These are phyloP conservation scores for Phellinidium pouzarii DNA, from an alignment of 1,284 basidiomycete species.

Conservation along the genomic window DNA sequence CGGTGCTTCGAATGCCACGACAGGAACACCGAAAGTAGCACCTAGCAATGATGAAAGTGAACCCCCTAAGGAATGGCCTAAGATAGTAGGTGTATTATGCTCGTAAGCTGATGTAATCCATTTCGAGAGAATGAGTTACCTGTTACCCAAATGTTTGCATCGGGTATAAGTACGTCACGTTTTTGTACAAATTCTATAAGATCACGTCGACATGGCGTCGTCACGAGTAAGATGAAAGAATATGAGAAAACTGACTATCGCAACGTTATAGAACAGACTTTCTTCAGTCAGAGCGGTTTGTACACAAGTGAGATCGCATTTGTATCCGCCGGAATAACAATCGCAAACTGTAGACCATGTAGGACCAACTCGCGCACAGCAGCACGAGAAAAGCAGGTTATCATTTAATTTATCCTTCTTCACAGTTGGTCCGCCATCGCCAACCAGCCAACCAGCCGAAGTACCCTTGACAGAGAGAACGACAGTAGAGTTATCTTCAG, in stretches of 20 bases:
- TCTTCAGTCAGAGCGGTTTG: conserved; percentile 70
- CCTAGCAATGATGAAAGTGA: conserved; percentile 74
- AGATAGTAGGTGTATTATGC: not conserved
- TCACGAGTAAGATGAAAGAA: conserved; percentile 44
- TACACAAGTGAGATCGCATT: conserved; percentile 70
- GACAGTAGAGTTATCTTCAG: conserved; percentile 43
- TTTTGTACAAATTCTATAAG: conserved; percentile 76
- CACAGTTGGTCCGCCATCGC: conserved; percentile 42
- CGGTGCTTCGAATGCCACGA: conserved; percentile 78
- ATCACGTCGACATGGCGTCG: conserved; percentile 73
- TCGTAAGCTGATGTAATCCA: not conserved
- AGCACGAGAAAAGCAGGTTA: conserved; percentile 86
- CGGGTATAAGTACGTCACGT: conserved; percentile 92
- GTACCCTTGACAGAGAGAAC: conserved; percentile 63
- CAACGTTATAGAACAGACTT: conserved; percentile 72
- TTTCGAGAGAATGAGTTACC: no score
- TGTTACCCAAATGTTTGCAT: conserved; percentile 88
- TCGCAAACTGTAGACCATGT: conserved; percentile 84
- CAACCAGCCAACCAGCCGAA: conserved; percentile 40
- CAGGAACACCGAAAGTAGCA: conserved; percentile 78
- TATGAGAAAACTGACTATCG: conserved; percentile 39
- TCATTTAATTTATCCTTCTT: conserved; percentile 81
- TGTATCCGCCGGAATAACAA: conserved; percentile 63
- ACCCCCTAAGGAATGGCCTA: conserved; percentile 74
- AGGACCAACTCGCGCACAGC: conserved; percentile 81